Percentiles rank a stretch among this genome's conserved stretches.
phyloP scores from a whole-genome alignment of 2,329 filamentous ascomycete species.

The Sporothrix pseudoabietina region DNA sequence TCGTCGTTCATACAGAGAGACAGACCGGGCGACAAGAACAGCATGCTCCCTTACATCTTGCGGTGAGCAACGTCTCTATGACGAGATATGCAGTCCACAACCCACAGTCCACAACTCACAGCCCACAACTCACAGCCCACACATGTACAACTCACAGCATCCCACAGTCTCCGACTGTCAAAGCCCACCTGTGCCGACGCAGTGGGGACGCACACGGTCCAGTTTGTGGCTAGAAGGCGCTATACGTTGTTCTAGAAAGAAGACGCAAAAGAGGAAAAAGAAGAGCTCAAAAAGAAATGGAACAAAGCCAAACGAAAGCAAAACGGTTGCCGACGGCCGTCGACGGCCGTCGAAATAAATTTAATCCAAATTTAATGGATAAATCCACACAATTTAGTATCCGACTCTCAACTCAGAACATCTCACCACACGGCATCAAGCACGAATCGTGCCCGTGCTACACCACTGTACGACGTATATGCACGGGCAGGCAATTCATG shows the following conservation, averaged over 20 bases:
- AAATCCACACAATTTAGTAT: not conserved
- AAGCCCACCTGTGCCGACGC: not conserved
- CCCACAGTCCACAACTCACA: not conserved
- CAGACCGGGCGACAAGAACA: not conserved
- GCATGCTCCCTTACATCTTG: not conserved
- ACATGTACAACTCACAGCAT: too few species aligned
- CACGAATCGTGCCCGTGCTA: not conserved
- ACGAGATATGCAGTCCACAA: not conserved
- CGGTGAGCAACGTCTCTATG: conserved; percentile 9
- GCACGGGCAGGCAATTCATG: conserved; percentile 1
- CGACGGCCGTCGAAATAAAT: not conserved
- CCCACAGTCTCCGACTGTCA: not conserved
- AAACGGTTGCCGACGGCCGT: not conserved
- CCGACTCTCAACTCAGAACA: too few species aligned
- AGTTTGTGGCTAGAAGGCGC: not conserved
- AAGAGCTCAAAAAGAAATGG: not conserved
- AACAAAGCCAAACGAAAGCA: not conserved
- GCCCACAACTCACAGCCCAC: not conserved
- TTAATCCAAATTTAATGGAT: not conserved
- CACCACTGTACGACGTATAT: not conserved
- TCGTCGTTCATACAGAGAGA: not conserved
- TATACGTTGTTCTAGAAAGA: not conserved
- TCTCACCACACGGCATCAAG: not conserved
- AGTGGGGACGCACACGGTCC: not conserved
- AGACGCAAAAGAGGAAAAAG: not conserved